phyloP scores from a whole-genome alignment of 441 rosid species.

The Croton laevigatus region DNA sequence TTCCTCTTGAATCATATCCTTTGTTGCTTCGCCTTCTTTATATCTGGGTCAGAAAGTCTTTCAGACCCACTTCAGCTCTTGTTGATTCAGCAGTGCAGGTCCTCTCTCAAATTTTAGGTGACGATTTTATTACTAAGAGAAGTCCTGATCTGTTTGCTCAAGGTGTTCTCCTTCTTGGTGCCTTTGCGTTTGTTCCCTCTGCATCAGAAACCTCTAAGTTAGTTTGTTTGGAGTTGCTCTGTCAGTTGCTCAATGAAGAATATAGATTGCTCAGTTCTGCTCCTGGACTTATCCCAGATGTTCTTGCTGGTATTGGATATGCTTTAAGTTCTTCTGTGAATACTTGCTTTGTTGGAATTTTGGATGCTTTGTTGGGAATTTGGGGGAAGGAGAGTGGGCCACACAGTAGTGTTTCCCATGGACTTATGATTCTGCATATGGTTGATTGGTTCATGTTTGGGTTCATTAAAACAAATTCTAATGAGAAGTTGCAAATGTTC shows the following conservation, averaged over 20 bases:
- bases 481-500: slow-evolving; percentile 45
- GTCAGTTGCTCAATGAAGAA: slow-evolving; percentile 56
- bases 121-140: slow-evolving; percentile 31
- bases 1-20: slow-evolving; percentile 55
- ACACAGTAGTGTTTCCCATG: slow-evolving; percentile 43
- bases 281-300: slow-evolving; percentile 41
- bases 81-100: slow-evolving; percentile 63
- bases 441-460: slow-evolving; percentile 77
- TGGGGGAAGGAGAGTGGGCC: slow-evolving; percentile 65
- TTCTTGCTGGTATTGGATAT: slow-evolving; percentile 90
- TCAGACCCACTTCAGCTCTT: slow-evolving; percentile 53
- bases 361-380: slow-evolving; percentile 53
- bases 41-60: slow-evolving; percentile 83
- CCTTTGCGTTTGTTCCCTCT: slow-evolving; percentile 55
- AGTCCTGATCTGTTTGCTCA: slow-evolving; percentile 52
- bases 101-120: slow-evolving; percentile 37
- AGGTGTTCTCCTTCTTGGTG: slow-evolving; percentile 66
- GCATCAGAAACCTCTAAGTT: slow-evolving; percentile 49
- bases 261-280: slow-evolving; percentile 34
- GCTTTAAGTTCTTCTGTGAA: slow-evolving; percentile 58
- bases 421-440: slow-evolving; percentile 79
- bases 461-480: slow-evolving; percentile 44
- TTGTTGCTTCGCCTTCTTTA: slow-evolving; percentile 68
- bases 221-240: slow-evolving; percentile 57
- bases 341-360: slow-evolving; percentile 42